Evolutionary conservation across 805 yeast species (phyloP), one percentile per base, ranked within the genome.

Genomic region (Yamadazyma endophytica): DNA sequence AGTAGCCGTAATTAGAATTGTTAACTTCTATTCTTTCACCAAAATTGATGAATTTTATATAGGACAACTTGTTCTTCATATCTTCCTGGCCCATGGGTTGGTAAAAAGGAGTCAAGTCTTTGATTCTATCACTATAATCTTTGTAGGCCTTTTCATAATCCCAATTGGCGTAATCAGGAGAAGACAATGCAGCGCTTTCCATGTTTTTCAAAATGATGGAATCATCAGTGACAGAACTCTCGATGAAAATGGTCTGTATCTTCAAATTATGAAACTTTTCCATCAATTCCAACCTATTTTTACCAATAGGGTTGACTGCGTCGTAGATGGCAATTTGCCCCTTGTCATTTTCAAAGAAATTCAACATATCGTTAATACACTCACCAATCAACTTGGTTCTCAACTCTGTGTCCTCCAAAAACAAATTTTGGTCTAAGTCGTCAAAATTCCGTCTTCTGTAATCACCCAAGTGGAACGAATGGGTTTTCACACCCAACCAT

Each of bases 321-420:
- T 92, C 99, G 57, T 85, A 92, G 14, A 92, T 85, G 4, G 95
- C 98, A 19, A 92, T 86, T 60, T 92, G 98, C 8, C 97, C 97
- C 49, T 76, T 77, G 40, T 80, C 86, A 17, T 73, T 71, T 40
- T 75, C 73, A 56, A 86, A 87, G 48, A 84, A 88, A 15, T 66
- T 61, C 33, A 73, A 52, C 54, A 90, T 78, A 51, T 87, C 97
- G 28, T 60, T 60, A 22, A 83, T 54, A 45, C 94, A 86, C 23
- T 74, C 70, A 27, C 73, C 64, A 24, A 82, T 68, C 14, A 89
- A 72, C 39, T 69, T 61, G 23, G 68, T 66, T 30, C 95, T 74
- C 30, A 78, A 61, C 9, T 85, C 79, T 12, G 44, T 44, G 32
- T 60, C 73, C 32, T 69, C 70, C 32, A 66, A 70, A n/a, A 73